Percentiles rank a stretch among this genome's conserved stretches.
Conservation (phyloP, 495 filamentous ascomycete species). For the Saxophila tyrrhenica region DNA sequence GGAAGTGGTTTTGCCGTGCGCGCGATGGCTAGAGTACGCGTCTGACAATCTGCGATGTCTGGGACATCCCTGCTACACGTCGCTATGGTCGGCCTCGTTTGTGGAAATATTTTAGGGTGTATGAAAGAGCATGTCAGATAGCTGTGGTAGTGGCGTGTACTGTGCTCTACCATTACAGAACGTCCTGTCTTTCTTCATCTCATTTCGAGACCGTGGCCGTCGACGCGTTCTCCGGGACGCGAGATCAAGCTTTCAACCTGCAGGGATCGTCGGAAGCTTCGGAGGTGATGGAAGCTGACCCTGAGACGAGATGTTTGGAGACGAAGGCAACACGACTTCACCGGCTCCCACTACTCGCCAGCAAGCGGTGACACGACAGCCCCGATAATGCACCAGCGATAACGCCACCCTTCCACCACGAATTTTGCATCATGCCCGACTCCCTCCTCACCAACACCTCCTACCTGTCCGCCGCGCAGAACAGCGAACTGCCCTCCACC, state of each 20-base stretch:
- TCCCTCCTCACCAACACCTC: slow-evolving; percentile 1
- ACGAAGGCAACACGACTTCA: neutral
- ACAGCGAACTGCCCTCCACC: slow-evolving; percentile 12
- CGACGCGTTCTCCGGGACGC: neutral
- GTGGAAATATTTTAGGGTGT: neutral
- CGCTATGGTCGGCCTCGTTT: neutral
- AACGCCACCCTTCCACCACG: neutral
- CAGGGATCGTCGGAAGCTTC: neutral
- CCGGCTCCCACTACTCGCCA: neutral
- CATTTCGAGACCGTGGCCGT: no score
- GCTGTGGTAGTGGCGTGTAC: neutral
- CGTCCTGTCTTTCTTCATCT: no score
- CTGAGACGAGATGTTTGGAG: neutral
- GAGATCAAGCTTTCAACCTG: neutral
- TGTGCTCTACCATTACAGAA: no score
- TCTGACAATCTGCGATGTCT: neutral
- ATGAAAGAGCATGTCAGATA: neutral
- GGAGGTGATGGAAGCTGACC: neutral
- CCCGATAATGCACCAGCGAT: neutral
- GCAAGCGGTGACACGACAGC: neutral
- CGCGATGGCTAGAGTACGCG: no score
- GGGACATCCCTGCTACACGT: neutral
- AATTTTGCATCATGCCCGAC: slow-evolving; percentile 1
- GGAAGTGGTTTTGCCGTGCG: neutral
- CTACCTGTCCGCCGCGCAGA: neutral